Evolutionary conservation across 129 eudicot genomes (phyloP).

Genomic region (Tagetes erecta): DNA sequence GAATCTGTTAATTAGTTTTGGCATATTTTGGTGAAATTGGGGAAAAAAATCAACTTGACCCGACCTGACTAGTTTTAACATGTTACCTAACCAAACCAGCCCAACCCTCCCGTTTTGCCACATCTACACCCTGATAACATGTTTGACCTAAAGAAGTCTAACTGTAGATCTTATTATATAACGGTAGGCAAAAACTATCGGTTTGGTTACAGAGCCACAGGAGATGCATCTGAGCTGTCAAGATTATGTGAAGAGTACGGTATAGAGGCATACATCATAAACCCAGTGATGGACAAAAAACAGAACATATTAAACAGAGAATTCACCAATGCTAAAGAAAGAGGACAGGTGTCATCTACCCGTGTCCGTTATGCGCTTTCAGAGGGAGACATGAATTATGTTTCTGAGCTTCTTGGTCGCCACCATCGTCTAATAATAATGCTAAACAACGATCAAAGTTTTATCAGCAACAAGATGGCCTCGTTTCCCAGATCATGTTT

Average conservation of each 20-base stretch:
- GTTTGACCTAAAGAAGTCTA: slow-evolving; percentile 15
- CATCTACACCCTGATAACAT: background rate
- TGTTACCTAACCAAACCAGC: background rate
- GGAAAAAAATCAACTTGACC: background rate
- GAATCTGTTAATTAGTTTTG: background rate
- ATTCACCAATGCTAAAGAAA: slow-evolving; percentile 54
- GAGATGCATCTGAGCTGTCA: slow-evolving; percentile 72
- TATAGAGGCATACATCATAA: slow-evolving; percentile 68
- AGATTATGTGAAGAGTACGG: slow-evolving; percentile 70
- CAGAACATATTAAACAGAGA: slow-evolving; percentile 38
- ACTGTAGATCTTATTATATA: slow-evolving; percentile 1
- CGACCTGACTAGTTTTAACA: background rate
- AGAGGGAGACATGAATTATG: slow-evolving; percentile 82
- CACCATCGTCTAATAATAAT: slow-evolving; percentile 66
- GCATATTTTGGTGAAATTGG: too few species aligned
- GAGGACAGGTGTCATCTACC: slow-evolving; percentile 97
- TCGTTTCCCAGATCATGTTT: slow-evolving; percentile 64
- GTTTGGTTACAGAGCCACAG: slow-evolving; percentile 89
- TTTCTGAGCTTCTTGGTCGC: slow-evolving; percentile 90
- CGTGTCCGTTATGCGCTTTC: slow-evolving; percentile 92
- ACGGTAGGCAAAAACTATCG: slow-evolving; percentile 84
- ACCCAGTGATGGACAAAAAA: slow-evolving; percentile 85
- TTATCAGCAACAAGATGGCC: slow-evolving; percentile 30
- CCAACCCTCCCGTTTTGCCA: background rate
- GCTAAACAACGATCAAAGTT: slow-evolving; percentile 37